Percentiles rank a stretch among this genome's conserved stretches.
Evolutionary conservation across 257 asterid species (phyloP).

Genomic region (Solanum medicagineum): DNA sequence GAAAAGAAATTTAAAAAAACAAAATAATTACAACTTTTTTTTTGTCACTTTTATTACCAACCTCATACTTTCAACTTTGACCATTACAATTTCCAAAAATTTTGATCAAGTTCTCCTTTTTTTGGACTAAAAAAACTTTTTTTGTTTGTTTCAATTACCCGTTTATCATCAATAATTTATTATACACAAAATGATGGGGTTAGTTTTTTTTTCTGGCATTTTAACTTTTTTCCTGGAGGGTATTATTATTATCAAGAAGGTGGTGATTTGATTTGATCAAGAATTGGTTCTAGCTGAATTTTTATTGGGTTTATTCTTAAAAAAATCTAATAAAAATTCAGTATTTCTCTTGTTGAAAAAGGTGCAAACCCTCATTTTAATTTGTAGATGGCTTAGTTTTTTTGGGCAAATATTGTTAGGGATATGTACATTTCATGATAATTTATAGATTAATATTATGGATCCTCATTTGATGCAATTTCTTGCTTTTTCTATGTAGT

Average conservation of each 20-base stretch:
- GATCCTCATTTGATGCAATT: neutral
- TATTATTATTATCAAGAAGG: neutral
- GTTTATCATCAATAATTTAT: neutral
- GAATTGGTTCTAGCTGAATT: slow-evolving; percentile 27
- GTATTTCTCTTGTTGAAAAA: slow-evolving; percentile 8
- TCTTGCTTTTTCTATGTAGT: neutral
- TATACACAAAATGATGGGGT: neutral
- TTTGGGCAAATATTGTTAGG: neutral
- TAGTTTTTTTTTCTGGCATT: neutral
- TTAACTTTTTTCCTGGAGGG: neutral
- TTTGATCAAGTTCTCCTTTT: neutral
- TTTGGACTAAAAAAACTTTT: neutral
- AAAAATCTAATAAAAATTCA: slow-evolving; percentile 28
- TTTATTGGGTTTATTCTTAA: slow-evolving; percentile 12
- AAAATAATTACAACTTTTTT: neutral
- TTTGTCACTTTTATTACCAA: neutral
- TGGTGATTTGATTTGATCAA: neutral
- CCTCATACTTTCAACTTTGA: neutral
- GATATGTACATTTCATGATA: neutral
- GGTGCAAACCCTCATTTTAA: neutral
- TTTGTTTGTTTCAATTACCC: neutral
- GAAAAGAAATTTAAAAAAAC: neutral
- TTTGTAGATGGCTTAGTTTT: neutral
- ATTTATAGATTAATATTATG: neutral
- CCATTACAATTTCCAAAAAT: neutral